These are phyloP conservation scores for Arthrinium puccinioides DNA, from an alignment of 2,329 filamentous ascomycete species.

Conservation along the genomic window DNA sequence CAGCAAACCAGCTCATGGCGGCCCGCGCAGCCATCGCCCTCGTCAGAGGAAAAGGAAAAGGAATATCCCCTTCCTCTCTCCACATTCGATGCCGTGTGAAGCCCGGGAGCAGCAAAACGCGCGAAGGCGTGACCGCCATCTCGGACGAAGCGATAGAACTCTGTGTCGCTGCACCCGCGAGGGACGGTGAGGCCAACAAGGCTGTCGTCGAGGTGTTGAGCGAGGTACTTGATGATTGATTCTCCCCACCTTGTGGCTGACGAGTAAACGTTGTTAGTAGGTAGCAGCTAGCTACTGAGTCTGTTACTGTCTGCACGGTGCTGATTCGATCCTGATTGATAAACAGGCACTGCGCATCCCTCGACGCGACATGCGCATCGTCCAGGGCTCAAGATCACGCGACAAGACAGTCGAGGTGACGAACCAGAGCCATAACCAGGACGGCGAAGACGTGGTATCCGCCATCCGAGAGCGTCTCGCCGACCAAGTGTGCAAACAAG, in stretches of 20 bases:
- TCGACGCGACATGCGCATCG: conserved; percentile 56
- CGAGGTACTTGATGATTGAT: conserved; percentile 33
- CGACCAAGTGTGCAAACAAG: too few relatives aligned
- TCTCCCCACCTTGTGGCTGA: not conserved
- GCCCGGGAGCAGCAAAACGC: conserved; percentile 52
- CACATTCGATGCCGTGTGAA: conserved; percentile 62
- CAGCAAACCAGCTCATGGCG: too few relatives aligned
- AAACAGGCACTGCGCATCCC: conserved; percentile 49
- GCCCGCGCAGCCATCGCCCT: conserved; percentile 40
- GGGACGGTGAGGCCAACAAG: conserved; percentile 62
- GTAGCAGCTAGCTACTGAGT: not conserved
- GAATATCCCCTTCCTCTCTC: conserved; percentile 30
- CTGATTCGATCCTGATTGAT: not conserved
- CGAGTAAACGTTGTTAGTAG: not conserved
- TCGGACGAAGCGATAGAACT: conserved; percentile 52
- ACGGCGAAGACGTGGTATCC: too few relatives aligned
- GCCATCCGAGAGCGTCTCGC: conserved; percentile 1
- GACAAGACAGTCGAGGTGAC: conserved; percentile 52
- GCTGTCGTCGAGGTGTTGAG: conserved; percentile 58
- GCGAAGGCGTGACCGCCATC: conserved; percentile 53
- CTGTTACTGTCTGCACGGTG: not conserved
- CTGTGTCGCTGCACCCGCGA: conserved; percentile 57
- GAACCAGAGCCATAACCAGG: too few relatives aligned
- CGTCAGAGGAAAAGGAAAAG: conserved; percentile 41
- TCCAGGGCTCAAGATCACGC: conserved; percentile 54